phyloP scores from a whole-genome alignment of 1,139 yeast genomes.

The Entelexis sorbosivorans region DNA sequence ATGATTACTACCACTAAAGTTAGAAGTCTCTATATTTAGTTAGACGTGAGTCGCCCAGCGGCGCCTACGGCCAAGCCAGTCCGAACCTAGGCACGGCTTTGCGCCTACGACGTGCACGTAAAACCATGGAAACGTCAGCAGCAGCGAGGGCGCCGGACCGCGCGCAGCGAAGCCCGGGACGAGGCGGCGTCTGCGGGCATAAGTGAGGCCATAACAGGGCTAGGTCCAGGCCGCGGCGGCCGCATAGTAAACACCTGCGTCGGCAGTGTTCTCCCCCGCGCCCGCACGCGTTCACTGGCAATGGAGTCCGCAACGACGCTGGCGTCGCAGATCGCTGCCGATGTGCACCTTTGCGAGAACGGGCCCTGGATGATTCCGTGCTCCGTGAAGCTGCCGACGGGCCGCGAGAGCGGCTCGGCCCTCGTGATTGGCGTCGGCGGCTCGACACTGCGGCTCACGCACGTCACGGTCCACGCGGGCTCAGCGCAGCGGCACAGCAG shows the following conservation, averaged over 20 bases:
- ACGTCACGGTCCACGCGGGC: neutral
- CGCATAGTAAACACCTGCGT: neutral
- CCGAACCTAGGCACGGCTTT: too few species aligned
- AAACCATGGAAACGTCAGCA: too few species aligned
- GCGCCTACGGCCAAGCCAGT: too few species aligned
- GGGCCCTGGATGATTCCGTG: slow-evolving; percentile 22
- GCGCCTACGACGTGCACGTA: too few species aligned
- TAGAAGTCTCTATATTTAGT: too few species aligned
- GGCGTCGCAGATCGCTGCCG: neutral
- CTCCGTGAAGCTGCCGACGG: slow-evolving; percentile 6
- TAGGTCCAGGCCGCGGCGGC: neutral
- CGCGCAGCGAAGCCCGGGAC: neutral
- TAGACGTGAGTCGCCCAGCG: too few species aligned
- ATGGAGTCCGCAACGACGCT: slow-evolving; percentile 4
- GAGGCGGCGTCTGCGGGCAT: too few species aligned
- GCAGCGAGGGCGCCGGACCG: neutral
- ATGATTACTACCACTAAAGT: too few species aligned
- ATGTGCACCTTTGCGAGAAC: slow-evolving; percentile 4
- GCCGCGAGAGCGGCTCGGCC: slow-evolving; percentile 12
- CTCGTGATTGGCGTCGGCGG: slow-evolving; percentile 21
- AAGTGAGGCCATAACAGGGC: neutral
- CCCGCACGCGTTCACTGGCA: neutral
- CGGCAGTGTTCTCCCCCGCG: neutral
- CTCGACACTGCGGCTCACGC: slow-evolving; percentile 17
- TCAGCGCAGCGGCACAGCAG: neutral